Evolutionary conservation across 192 early-diverging fungal genomes (phyloP).

Genomic region (Funneliformis geosporum): DNA sequence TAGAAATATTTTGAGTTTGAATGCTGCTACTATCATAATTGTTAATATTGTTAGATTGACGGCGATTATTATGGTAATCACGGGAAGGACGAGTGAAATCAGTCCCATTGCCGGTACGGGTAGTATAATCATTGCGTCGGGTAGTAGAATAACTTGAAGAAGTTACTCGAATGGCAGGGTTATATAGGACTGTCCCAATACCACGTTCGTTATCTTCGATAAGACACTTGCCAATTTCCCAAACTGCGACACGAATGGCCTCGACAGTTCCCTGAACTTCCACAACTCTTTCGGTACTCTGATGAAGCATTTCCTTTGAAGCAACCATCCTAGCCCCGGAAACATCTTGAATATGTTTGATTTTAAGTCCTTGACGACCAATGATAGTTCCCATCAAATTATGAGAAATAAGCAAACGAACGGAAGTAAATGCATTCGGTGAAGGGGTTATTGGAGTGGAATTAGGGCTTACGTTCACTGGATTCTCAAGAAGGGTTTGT

Average conservation of each 20-base stretch:
- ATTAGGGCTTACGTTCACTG: slow-evolving; percentile 58
- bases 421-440: slow-evolving; percentile 54
- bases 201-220: slow-evolving; percentile 85
- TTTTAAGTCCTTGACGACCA: slow-evolving; percentile 89
- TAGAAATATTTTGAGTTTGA: slow-evolving; percentile 85
- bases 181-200: slow-evolving; percentile 82
- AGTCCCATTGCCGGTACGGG: slow-evolving; percentile 59
- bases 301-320: slow-evolving; percentile 89
- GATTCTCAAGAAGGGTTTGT: slow-evolving; percentile 74
- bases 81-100: slow-evolving; percentile 48
- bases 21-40: slow-evolving; percentile 50
- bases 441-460: slow-evolving; percentile 53
- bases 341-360: slow-evolving; percentile 93
- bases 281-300: slow-evolving; percentile 91
- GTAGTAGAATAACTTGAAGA: slow-evolving; percentile 29
- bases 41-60: slow-evolving; percentile 25
- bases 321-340: slow-evolving; percentile 87
- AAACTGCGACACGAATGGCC: slow-evolving; percentile 80
- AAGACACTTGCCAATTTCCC: slow-evolving; percentile 82
- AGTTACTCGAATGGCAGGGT: slow-evolving; percentile 58
- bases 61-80: slow-evolving; percentile 30
- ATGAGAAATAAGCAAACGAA: slow-evolving; percentile 91
- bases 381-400: slow-evolving; percentile 90
- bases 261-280: slow-evolving; percentile 85
- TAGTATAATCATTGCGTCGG: slow-evolving; percentile 40